Evolutionary conservation across 768 basidiomycete species (phyloP), one percentile per base, ranked within the genome.

Genomic region (Boletus vermiculosoides): DNA sequence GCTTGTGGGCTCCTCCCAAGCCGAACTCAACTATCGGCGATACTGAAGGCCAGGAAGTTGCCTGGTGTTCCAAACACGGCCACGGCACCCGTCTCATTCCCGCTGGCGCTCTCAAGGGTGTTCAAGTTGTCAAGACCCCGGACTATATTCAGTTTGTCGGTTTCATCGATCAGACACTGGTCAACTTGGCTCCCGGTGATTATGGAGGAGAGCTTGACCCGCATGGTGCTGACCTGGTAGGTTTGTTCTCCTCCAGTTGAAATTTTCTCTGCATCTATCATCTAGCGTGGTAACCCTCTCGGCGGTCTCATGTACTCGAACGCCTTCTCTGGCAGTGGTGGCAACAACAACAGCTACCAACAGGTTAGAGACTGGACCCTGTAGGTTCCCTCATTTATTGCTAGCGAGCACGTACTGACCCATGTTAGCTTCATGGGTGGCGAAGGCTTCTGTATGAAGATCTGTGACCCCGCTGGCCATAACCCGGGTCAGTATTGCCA

Each of bases 151-250:
- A 84, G 65, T 74, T 87, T 56, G 77, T 78, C 40, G 91, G 87
- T 10, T 83, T 78, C 71, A 80, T 92, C 57, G 77, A 91, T 68
- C 88, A 92, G 73, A 75, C 75, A 8, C 61, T 70, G 50, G 67
- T 94, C 60, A 80, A 87, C 71, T 62, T 92, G 13, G 55, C 70
- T 15, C 16, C 69, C 0, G 67, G 57, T 23, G 91, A 93, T 63
- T 80, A 65, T 42, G 91, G 92, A 61, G 91, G 91, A 61, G 91
- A 92, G 68, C 78, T 90, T 54, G 87, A 91, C 68, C 82, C 87
- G 7, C 85, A 87, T 57, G 88, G 89, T 56, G 86, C 87, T 56
- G 88, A 91, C 69, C 56, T 73, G 46, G 80, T 81, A 41, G 4
- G 76, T 73, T 15, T 12, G 20, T n/a, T 50, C 16, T 9, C 15